phyloP scores from a whole-genome alignment of 169 alveolate species.

The Plasmodium cynomolgi region DNA sequence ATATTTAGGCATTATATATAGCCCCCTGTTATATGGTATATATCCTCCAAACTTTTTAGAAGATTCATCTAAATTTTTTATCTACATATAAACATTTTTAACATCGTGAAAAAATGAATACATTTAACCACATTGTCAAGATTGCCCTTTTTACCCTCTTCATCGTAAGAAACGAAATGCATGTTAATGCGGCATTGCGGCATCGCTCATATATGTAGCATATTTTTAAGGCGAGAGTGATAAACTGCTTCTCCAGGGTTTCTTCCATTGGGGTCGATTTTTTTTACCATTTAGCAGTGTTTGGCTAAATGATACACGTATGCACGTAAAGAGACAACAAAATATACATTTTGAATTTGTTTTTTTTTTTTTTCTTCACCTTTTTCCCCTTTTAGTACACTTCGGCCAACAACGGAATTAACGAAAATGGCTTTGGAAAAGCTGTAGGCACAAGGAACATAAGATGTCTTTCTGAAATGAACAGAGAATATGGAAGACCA shows the following conservation, averaged over 20 bases:
- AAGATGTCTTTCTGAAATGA: neutral
- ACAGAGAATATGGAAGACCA: neutral
- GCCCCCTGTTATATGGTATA: neutral
- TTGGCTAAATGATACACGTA: neutral
- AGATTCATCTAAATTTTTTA: neutral
- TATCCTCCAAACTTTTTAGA: neutral
- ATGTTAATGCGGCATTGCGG: neutral
- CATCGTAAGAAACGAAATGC: neutral
- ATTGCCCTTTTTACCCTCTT: neutral
- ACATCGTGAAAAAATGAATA: neutral
- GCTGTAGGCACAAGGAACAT: neutral
- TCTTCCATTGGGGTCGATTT: neutral
- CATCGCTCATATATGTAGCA: neutral
- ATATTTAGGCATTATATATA: neutral
- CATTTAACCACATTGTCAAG: neutral
- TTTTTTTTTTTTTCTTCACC: neutral
- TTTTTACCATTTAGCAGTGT: neutral
- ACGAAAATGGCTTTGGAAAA: neutral
- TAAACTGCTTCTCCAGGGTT: neutral
- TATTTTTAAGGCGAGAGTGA: neutral
- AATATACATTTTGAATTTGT: neutral
- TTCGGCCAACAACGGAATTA: neutral
- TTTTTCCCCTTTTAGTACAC: neutral
- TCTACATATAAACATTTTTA: neutral
- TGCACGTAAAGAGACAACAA: neutral